Base-by-base conservation (phyloP, 179 eudicot species). In the Beta macrorhiza region DNA sequence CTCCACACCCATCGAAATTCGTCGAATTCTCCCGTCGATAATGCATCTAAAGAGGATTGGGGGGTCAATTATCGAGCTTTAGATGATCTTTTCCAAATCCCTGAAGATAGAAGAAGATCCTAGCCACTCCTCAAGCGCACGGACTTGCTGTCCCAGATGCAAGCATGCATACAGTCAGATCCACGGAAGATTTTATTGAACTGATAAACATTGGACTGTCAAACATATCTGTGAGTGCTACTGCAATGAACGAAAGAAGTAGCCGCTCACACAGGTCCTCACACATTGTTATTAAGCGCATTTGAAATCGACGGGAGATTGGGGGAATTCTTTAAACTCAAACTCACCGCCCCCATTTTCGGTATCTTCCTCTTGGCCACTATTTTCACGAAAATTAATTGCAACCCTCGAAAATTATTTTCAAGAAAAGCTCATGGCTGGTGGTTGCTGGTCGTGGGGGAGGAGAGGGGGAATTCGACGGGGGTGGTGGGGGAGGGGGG, bases 121-220 rank as follows among this genome's bases (percentile, higher is more conserved):
- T 91, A 78, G 79, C 89, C 16, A 89, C 93, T n/a, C 75, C 91
- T 78, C 95, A 92, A 83, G 80, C 92, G 29, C 85, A 85, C 74
- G 95, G 98, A 63, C 87, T 97, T 81, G 93, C 97, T 79, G 98
- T 97, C 53, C 99, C 99, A 17, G 97, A 94, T 87, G 99, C 99
- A 78, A 88, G 83, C 85, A 88, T 94, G 91, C 91, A 83, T 49
- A 74, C 88, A 19, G 99, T 97, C 20, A 83, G 82, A 74, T 86
- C 92, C 22, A 88, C 95, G 25, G 72, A 86, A 77, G 93, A 97
- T 78, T 98, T 94, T 29, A 78, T 94, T 77, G 90, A 89, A 57
- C 73, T 97, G 80, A 97, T 97, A 97, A 90, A 90, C 53, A 84
- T 81, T 61, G 99, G 99, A 69, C 82, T 92, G 56, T 81, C 82